Evolutionary conservation across 129 eudicot species (phyloP), one percentile per base, ranked within the genome.

Genomic region (Artemisia tridentata): DNA sequence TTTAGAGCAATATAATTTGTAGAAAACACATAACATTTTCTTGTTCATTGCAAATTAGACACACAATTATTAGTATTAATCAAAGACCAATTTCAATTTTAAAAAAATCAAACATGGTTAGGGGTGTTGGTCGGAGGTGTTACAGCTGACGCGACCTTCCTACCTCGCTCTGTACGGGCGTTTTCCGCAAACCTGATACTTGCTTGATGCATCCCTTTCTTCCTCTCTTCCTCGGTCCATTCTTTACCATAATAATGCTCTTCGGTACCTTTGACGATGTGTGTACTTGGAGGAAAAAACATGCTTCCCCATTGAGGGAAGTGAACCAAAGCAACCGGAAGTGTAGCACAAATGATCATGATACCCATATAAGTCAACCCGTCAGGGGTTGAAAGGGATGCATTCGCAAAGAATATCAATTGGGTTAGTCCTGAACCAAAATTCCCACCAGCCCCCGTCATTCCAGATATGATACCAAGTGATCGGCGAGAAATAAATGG

Each of bases 391-490:
- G 91, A 77, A 61, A 75, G 78, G 3, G 71, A 62, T 0, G 91
- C 70, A 80, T 65, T 81, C 0, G 96, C 80, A 75, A 92, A 92
- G 74, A 92, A 92, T 15, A 85, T 46, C 11, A 92, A 18, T 47
- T 92, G 98, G 16, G 91, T 84, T 29, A 92, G 46, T 0, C 98
- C 96, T 0, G 89, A 79, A 0, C 98, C 98, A 8, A 92, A 86
- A 66, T 92, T 92, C 1, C 98, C 98, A 0, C 98, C 98, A 0
- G 98, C 98, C 0, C 98, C 98, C 0, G 95, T 80, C 72, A 92
- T 81, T 17, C 98, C 98, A 0, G 96, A 88, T 12, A 92, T 92
- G 17, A 92, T 55, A 16, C 98, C 96, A 0, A 88, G 69, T 0
- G 98, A 86, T 3, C 98, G 57, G 1, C 98, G 91, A 0, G 98